Evolutionary conservation across 2,329 filamentous ascomycete species (phyloP), one percentile per base, ranked within the genome.

Genomic region (Claviceps fusiformis): DNA sequence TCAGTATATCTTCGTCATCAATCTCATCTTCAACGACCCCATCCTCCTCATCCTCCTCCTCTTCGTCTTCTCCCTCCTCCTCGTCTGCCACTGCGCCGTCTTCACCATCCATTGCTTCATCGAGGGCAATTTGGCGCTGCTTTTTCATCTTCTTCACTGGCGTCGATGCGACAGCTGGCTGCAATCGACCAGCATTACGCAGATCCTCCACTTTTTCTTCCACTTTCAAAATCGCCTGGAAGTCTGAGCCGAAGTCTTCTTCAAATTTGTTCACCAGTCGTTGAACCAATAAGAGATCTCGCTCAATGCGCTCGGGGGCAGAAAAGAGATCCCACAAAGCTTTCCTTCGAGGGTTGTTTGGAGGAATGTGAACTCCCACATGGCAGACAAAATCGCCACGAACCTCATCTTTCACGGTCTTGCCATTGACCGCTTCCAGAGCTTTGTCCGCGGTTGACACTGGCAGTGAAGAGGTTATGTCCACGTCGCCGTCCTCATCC

Each of bases 361-460:
- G 90, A 4, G 93, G 91, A 58, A 90, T 90, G 70, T 98, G 93
- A 27, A 98, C 87, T 57, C 93, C 93, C 52, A 97, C 93, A 65
- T 98, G 93, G 66, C 93, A 96, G 35, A 92, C 92, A 68, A 98
- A 98, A 67, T 98, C 93, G 45, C 93, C 93, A 53, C 92, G 86
- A 50, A 87, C 84, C 61, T 95, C 86, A 65, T 98, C 93, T 64
- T 95, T 89, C 58, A 98, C 95, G 0, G 90, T 95, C 75, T 98
- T 97, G 62, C 91, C 89, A 64, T 98, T 97, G 63, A 98, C 86
- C n/a, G 90, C 89, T 58, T 93, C 89, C 0, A 96, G 78, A 1
- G 92, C 92, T 65, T 87, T 92, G 49, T 95, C 87, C 0, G 90
- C 89, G 2, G 86, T 87, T 2, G 78, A 78, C 1, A 75, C 71